Evolutionary conservation across 306 rosid species (phyloP).

Genomic region (Argentina anserina): DNA sequence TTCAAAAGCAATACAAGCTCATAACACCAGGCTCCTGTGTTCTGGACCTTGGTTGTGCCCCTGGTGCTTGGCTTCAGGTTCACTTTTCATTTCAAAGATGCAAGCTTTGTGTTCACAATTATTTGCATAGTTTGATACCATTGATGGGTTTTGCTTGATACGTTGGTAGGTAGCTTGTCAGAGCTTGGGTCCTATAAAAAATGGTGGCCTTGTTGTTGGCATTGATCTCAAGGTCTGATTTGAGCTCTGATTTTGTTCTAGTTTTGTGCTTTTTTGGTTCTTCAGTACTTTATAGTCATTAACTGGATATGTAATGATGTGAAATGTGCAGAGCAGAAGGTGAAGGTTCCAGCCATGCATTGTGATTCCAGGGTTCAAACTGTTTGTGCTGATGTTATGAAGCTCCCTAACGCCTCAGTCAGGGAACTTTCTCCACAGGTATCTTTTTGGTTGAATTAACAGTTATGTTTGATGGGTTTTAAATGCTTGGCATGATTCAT

Average conservation of each 20-base stretch:
- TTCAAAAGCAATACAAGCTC: conserved; percentile 68
- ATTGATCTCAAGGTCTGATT: conserved; percentile 67
- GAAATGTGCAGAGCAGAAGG: conserved; percentile 72
- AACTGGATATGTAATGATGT: conserved; percentile 13
- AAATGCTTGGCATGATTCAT: conserved; percentile 53
- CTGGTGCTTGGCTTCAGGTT: conserved; percentile 95
- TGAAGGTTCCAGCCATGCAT: conserved; percentile 65
- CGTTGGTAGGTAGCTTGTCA: conserved; percentile 67
- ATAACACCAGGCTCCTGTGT: conserved; percentile 62
- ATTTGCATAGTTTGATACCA: neutral
- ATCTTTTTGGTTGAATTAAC: neutral
- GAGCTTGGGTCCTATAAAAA: conserved; percentile 65
- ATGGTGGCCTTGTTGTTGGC: conserved; percentile 73
- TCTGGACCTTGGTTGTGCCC: conserved; percentile 95
- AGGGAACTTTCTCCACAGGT: conserved; percentile 69
- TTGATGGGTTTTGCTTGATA: conserved; percentile 1
- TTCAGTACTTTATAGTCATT: neutral
- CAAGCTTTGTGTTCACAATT: neutral
- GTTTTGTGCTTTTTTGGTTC: neutral
- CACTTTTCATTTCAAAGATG: neutral
- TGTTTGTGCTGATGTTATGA: conserved; percentile 69
- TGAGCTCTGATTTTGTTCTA: neutral
- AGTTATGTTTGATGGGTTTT: conserved; percentile 55
- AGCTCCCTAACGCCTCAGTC: conserved; percentile 44
- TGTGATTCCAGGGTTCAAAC: conserved; percentile 83